Evolutionary conservation across 441 rosid species (phyloP), one percentile per base, ranked within the genome.

Genomic region (Gossypium gossypioides): DNA sequence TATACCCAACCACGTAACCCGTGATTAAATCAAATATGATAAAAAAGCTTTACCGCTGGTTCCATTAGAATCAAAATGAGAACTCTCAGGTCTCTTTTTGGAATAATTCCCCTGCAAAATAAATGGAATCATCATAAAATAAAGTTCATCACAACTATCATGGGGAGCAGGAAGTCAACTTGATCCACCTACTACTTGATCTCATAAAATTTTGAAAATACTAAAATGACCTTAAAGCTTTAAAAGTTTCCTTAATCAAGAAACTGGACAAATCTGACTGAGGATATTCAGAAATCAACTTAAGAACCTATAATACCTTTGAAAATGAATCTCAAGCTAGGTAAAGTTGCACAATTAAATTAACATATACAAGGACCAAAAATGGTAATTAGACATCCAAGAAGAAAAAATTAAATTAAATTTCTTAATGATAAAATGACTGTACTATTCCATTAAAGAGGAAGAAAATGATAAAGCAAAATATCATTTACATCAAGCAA

Each of bases 41-140:
- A 18, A 19, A 46, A 59, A 40, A 57, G 75, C 46, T 59, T 75
- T 83, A 90, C 88, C 93, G 81, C 81, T 80, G 54, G 82, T 85
- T 79, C 97, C 96, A 80, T 86, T 91, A 71, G 86, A 89, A 68
- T 91, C 97, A 77, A 87, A 90, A 81, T 86, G 92, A 80, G 83
- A 88, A 80, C 73, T 74, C 79, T 89, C 98, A 64, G 70, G 46
- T 85, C 94, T 88, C 92, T 75, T 96, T 85, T 80, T 93, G 67
- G 82, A 81, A 79, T 83, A 82, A 72, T 90, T 88, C 83, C 89
- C 88, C 99, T 96, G 91, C 82, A 78, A 66, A 74, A 64, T 62
- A 21, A 80, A 24, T 13, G 34, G 32, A 9, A 57, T 4, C 34
- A 22, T 57, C 62, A 22, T 10, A 12, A 25, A 13, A 67, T 48